Evolutionary conservation across 306 rosid genomes (phyloP).

Genomic region (Carpinus fangiana): DNA sequence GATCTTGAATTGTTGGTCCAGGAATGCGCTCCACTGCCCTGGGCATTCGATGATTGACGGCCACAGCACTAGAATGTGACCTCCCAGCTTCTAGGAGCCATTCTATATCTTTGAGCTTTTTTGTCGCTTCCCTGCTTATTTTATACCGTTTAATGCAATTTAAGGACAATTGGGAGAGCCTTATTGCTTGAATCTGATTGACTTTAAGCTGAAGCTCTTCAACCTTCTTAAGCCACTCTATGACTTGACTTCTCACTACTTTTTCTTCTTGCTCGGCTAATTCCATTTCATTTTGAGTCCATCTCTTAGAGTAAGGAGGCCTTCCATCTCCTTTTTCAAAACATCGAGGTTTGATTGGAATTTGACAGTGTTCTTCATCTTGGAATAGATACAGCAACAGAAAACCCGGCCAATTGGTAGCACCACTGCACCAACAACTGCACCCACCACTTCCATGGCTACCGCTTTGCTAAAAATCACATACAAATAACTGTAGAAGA

Average conservation of each 20-base stretch:
- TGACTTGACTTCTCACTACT: not conserved
- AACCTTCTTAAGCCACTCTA: not conserved
- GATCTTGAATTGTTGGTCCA: conserved; percentile 17
- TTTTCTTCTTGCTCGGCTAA: not conserved
- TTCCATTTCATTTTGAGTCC: not conserved
- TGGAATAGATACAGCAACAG: not conserved
- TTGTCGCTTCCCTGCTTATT: not conserved
- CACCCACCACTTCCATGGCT: not conserved
- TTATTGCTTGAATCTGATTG: not conserved
- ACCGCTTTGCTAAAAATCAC: too few relatives aligned
- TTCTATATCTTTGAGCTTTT: not conserved
- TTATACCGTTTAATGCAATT: not conserved
- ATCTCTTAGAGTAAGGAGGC: not conserved
- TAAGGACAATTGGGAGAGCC: not conserved
- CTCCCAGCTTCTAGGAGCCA: not conserved
- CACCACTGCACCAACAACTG: not conserved
- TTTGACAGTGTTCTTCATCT: not conserved
- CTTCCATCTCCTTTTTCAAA: not conserved
- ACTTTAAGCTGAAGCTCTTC: not conserved
- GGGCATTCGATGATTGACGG: not conserved
- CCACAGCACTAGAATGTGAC: not conserved
- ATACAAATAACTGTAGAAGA: too few relatives aligned
- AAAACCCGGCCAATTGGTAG: not conserved
- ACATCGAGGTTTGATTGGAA: not conserved
- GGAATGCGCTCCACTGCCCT: conserved; percentile 11